Percentiles rank a stretch among this genome's conserved stretches.
phyloP scores from a whole-genome alignment of 2,329 filamentous ascomycete species.

The Ceratocystiopsis brevicomis region DNA sequence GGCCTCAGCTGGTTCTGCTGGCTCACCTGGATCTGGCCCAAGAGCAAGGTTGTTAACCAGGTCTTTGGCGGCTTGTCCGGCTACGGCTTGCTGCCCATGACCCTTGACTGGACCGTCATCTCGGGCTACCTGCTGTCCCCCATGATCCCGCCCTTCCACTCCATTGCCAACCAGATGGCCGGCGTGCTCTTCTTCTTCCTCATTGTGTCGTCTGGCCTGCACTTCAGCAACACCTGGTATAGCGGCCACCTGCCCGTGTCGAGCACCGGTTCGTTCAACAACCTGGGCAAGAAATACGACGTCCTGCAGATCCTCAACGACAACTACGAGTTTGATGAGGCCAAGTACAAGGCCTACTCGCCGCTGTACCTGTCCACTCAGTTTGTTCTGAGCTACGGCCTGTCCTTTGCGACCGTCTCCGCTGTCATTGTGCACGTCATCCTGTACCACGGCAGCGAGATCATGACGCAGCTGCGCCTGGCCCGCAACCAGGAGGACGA shows the following conservation, averaged over 20 bases:
- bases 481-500: slow-evolving; percentile 38
- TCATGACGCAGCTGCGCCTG: slow-evolving; percentile 34
- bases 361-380: slow-evolving; percentile 46
- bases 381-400: slow-evolving; percentile 39
- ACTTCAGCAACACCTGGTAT: slow-evolving; percentile 38
- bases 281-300: slow-evolving; percentile 40
- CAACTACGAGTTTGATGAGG: slow-evolving; percentile 38
- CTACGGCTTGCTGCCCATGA: slow-evolving; percentile 20
- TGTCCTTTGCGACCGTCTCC: slow-evolving; percentile 38
- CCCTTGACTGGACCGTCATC: slow-evolving; percentile 22
- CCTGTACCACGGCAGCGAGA: slow-evolving; percentile 35
- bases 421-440: slow-evolving; percentile 38
- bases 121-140: slow-evolving; percentile 31
- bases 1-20: slow-evolving; percentile 24
- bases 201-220: slow-evolving; percentile 36
- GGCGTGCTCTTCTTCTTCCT: slow-evolving; percentile 37
- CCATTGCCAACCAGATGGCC: slow-evolving; percentile 34
- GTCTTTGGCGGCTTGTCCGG: slow-evolving; percentile 25
- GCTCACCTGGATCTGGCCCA: slow-evolving; percentile 28
- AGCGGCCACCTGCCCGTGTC: slow-evolving; percentile 43
- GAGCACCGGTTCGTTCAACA: slow-evolving; percentile 43
- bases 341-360: slow-evolving; percentile 43
- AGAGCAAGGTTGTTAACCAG: slow-evolving; percentile 25
- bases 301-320: slow-evolving; percentile 37
- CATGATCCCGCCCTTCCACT: slow-evolving; percentile 32